Base-by-base conservation (phyloP, 148 eudicot genomes). In the Rhododendron williamsianum region DNA sequence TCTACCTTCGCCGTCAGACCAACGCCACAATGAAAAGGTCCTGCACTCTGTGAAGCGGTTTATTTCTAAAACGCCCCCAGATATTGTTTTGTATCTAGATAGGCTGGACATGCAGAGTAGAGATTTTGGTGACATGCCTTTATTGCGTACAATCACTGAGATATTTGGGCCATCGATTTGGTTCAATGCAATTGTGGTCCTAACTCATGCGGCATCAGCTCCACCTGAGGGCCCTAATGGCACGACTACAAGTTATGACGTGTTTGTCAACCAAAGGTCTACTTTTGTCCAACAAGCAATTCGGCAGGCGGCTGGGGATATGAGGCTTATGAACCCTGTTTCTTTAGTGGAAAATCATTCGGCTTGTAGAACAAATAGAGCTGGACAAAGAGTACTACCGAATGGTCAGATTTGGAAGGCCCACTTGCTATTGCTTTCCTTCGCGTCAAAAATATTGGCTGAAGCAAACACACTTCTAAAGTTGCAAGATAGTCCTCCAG, bases 401-500 rank as follows among this genome's bases (percentile, higher is more conserved):
- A 97, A 97, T 90, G 99, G 99, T 84, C 98, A 97, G 89, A 93
- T 95, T 54, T 95, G 99, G 99, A 97, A 93, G 91, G 94, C 98
- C 85, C 98, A 94, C 89, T 87, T 95, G 88, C 82, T 97, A 81
- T 88, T 95, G 76, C 92, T 97, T 25, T 95, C 98, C 6, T 95
- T 95, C 85, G 98, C 99, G 27, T 95, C 98, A 46, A 97, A 97
- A 92, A 95, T 97, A 87, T 86, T 97, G 92, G 98, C 97, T 60
- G 98, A 95, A 89, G 99, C 99, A 69, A 97, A 97, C 82, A 88
- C 92, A 21, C 90, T 95, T 73, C 83, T 95, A 56, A 97, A 97
- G 90, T 88, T 95, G 85, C 99, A 97, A 93, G 99, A 97, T 85
- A 90, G 91, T 80, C 93, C 95, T 82, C 91, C 98, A 58, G 98